phyloP scores from a whole-genome alignment of 805 yeast genomes.

The Metschnikowia reukaufii region DNA sequence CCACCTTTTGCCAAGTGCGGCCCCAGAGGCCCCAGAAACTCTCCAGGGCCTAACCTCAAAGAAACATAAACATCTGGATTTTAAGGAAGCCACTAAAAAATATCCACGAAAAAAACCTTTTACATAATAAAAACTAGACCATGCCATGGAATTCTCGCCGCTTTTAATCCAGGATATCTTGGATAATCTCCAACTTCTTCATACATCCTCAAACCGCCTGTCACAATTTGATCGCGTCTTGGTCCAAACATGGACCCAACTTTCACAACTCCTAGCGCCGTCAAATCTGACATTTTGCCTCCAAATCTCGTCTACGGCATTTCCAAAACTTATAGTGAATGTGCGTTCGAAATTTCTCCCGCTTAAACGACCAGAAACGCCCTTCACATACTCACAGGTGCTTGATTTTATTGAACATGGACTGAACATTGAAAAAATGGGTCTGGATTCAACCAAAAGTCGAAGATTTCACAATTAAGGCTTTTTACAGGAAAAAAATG shows the following conservation, averaged over 20 bases:
- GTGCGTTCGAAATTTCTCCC: background rate
- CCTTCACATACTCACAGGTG: constrained; percentile 2
- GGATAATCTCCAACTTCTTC: constrained; percentile 11
- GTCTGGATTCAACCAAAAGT: too few relatives aligned
- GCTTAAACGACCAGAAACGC: background rate
- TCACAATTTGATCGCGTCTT: constrained; percentile 3
- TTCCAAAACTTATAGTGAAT: background rate
- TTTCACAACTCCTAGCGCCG: background rate
- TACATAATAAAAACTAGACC: too few relatives aligned
- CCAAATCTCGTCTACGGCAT: background rate
- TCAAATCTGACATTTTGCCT: background rate
- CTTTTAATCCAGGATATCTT: constrained; percentile 6
- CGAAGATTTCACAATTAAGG: background rate
- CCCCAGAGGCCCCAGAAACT: too few relatives aligned
- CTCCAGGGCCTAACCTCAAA: background rate
- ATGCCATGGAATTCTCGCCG: constrained; percentile 10
- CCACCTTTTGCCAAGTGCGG: too few relatives aligned
- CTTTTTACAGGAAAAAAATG: background rate
- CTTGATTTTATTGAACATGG: constrained; percentile 6
- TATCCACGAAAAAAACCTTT: too few relatives aligned
- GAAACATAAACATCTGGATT: background rate
- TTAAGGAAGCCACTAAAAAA: background rate
- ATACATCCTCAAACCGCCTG: background rate
- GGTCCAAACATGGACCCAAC: background rate
- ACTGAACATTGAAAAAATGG: background rate